Percentiles rank a stretch among this genome's conserved stretches.
phyloP scores from a whole-genome alignment of 2,329 filamentous ascomycete genomes.

The Phaeoacremonium minimum region DNA sequence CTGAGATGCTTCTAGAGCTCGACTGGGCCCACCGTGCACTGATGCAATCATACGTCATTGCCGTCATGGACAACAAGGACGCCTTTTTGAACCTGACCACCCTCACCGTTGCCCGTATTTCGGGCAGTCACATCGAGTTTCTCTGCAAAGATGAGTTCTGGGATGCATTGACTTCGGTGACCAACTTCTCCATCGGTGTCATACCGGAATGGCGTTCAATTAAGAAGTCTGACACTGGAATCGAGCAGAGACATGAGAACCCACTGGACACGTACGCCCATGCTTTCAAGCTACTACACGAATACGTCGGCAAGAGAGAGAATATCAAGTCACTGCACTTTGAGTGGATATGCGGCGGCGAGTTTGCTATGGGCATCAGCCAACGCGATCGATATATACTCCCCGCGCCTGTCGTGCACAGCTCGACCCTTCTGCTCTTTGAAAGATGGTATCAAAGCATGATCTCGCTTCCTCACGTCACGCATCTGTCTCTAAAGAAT shows the following conservation, averaged over 20 bases:
- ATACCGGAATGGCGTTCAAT: constrained; percentile 64
- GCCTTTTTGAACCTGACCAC: constrained; percentile 52
- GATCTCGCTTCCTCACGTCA: constrained; percentile 50
- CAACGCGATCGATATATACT: constrained; percentile 60
- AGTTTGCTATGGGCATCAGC: constrained; percentile 57
- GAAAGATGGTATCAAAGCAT: constrained; percentile 13
- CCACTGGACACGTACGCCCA: constrained; percentile 46
- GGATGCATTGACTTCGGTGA: constrained; percentile 49
- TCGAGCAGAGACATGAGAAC: constrained; percentile 38
- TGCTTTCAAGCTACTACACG: constrained; percentile 48
- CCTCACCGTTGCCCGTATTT: constrained; percentile 60
- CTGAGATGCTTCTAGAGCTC: constrained; percentile 64
- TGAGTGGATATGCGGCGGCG: constrained; percentile 65
- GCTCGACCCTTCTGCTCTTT: constrained; percentile 20
- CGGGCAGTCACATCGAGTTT: constrained; percentile 53
- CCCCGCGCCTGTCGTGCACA: constrained; percentile 51
- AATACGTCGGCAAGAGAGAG: constrained; percentile 39
- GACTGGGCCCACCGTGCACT: constrained; percentile 67
- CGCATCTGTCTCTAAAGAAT: constrained; percentile 60
- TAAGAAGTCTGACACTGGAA: constrained; percentile 43
- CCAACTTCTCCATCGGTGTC: constrained; percentile 52
- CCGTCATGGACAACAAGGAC: constrained; percentile 54
- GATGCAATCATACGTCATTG: constrained; percentile 62
- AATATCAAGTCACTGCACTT: constrained; percentile 57
- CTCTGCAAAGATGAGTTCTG: constrained; percentile 58